These are phyloP conservation scores for Rhynchosporium secalis DNA, from an alignment of 2,329 filamentous ascomycete species.

Conservation along the genomic window DNA sequence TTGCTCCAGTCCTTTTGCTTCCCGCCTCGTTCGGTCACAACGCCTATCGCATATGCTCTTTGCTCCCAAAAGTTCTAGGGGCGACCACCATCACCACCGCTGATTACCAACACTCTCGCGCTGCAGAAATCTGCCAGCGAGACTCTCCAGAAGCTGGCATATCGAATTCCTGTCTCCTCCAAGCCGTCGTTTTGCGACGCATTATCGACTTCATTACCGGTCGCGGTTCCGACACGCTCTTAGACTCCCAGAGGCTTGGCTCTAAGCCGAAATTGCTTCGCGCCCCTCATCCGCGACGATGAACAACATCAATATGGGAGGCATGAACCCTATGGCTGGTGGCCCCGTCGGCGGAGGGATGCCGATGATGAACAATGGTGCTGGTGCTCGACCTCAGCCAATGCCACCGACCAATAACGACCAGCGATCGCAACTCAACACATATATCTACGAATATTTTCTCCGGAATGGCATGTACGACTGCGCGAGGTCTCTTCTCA, in stretches of 20 bases:
- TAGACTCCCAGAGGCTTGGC: constrained; percentile 27
- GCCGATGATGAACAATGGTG: constrained; percentile 60
- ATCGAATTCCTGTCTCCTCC: not conserved
- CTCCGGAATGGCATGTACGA: constrained; percentile 82
- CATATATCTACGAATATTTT: constrained; percentile 91
- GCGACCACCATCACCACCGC: not conserved
- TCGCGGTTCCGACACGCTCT: constrained; percentile 17
- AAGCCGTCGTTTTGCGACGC: constrained; percentile 12
- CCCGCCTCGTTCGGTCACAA: constrained; percentile 5
- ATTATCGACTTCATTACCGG: constrained; percentile 8
- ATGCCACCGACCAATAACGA: constrained; percentile 41
- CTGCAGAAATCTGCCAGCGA: not conserved
- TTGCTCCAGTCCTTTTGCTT: constrained; percentile 10
- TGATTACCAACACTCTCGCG: constrained; percentile 1
- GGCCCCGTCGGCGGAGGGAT: constrained; percentile 62
- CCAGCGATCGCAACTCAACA: constrained; percentile 66
- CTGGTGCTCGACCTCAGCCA: constrained; percentile 34
- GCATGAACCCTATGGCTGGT: constrained; percentile 62
- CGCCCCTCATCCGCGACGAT: constrained; percentile 35
- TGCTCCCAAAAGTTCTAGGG: constrained; percentile 10
- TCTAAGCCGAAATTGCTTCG: constrained; percentile 27
- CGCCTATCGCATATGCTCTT: constrained; percentile 14
- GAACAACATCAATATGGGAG: constrained; percentile 54
- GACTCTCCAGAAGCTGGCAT: constrained; percentile 7
- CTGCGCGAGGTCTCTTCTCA: constrained; percentile 73